Evolutionary conservation across 768 basidiomycete species (phyloP).

Genomic region (Lactarius hengduanensis): DNA sequence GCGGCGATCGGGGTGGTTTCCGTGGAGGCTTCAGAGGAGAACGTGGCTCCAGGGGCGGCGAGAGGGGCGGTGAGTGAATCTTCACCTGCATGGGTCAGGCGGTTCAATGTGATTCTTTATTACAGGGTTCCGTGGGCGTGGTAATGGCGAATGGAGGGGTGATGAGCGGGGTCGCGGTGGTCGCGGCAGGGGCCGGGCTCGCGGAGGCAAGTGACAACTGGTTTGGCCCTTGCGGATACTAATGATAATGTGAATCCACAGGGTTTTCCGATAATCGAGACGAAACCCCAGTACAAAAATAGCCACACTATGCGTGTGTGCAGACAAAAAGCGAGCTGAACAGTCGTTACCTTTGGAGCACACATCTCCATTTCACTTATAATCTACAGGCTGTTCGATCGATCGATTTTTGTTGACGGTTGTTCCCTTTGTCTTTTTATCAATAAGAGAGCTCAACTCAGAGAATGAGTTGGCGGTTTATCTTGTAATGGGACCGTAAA

Average conservation of each 20-base stretch:
- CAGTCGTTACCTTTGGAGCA: not conserved
- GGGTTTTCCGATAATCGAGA: slow-evolving; percentile 24
- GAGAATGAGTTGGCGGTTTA: slow-evolving; percentile 4
- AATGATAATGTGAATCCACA: slow-evolving; percentile 1
- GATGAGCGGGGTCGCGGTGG: slow-evolving; percentile 34
- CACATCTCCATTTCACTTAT: slow-evolving; percentile 1
- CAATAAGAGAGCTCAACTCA: slow-evolving; percentile 16
- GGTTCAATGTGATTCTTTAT: not conserved
- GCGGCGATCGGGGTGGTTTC: slow-evolving; percentile 38
- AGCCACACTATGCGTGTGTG: slow-evolving; percentile 3
- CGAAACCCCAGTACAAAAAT: slow-evolving; percentile 23
- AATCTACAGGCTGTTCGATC: slow-evolving; percentile 3
- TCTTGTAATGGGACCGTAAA: not conserved
- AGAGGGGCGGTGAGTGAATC: slow-evolving; percentile 22
- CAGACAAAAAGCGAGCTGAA: slow-evolving; percentile 13
- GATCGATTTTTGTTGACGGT: slow-evolving; percentile 4
- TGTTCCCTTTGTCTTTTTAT: slow-evolving; percentile 9
- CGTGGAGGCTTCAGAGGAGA: slow-evolving; percentile 43
- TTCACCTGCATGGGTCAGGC: not conserved
- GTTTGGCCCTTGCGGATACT: slow-evolving; percentile 9
- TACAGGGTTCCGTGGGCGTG: slow-evolving; percentile 30
- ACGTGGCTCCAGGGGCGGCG: slow-evolving; percentile 34
- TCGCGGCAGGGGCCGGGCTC: slow-evolving; percentile 35
- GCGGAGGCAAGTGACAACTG: slow-evolving; percentile 30
- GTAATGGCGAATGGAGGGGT: slow-evolving; percentile 36